Percentiles rank a stretch among this genome's conserved stretches.
phyloP scores from a whole-genome alignment of 2,329 filamentous ascomycete species.

The Lomentospora prolificans region DNA sequence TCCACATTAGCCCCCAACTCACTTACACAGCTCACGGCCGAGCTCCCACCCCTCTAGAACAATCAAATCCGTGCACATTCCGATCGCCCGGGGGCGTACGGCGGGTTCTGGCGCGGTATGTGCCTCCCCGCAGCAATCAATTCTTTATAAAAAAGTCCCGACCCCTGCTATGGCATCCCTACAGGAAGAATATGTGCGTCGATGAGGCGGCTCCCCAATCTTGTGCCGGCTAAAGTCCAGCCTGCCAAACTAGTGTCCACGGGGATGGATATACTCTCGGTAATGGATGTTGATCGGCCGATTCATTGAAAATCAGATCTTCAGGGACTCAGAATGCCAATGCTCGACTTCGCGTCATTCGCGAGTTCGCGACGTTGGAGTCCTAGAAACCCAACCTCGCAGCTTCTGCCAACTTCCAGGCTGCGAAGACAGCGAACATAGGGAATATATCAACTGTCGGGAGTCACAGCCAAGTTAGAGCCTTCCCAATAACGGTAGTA shows the following conservation, averaged over 20 bases:
- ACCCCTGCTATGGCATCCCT: background rate
- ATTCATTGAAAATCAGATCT: too few relatives aligned
- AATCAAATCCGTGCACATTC: background rate
- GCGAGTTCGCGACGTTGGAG: too few relatives aligned
- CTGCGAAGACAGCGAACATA: background rate
- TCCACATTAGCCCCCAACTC: too few relatives aligned
- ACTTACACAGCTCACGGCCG: too few relatives aligned
- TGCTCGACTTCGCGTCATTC: too few relatives aligned
- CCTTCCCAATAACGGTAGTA: background rate
- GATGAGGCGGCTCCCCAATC: background rate
- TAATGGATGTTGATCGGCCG: too few relatives aligned
- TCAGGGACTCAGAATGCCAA: too few relatives aligned
- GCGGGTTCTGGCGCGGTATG: background rate
- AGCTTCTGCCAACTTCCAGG: background rate
- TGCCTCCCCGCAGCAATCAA: constrained; percentile 4
- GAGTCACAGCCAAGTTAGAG: background rate
- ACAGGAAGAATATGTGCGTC: too few relatives aligned
- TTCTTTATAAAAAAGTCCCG: background rate
- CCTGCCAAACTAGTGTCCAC: background rate
- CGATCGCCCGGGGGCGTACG: constrained; percentile 2
- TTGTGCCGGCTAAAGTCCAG: background rate
- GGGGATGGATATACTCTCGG: background rate
- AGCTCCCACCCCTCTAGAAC: too few relatives aligned
- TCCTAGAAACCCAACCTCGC: too few relatives aligned
- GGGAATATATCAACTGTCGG: too few relatives aligned